Base-by-base conservation (phyloP, 1,284 basidiomycete genomes). In the Laetiporus sulphureus region DNA sequence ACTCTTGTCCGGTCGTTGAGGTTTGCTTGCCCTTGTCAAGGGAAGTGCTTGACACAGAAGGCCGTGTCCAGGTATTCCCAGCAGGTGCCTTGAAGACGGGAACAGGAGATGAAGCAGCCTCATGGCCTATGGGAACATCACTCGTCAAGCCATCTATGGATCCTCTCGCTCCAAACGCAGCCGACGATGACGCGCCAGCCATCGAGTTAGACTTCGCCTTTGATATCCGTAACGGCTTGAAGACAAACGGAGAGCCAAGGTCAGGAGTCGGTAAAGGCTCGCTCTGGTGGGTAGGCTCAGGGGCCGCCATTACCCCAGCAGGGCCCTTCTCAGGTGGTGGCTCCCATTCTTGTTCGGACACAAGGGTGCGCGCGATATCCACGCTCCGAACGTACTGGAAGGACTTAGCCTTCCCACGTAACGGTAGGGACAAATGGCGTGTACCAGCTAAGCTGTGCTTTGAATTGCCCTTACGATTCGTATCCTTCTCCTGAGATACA, bases 341-440 rank as follows among this genome's bases (percentile, higher is more conserved):
- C 5, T 63, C 52, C 44, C 72, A 66, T 31, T 75, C 64, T 5
- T 78, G 59, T 5, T 65, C 66, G 0, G 73, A 66, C 81, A 79
- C 84, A 0, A 80, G n/a, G n/a, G n/a, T n/a, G n/a, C n/a, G 79
- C 0, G 73, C 70, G 32, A 86, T 86, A 43, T n/a, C n/a, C n/a
- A n/a, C n/a, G n/a, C n/a, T n/a, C n/a, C n/a, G n/a, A n/a, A n/a
- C n/a, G n/a, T n/a, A n/a, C n/a, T n/a, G n/a, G n/a, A n/a, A n/a
- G n/a, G n/a, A n/a, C n/a, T n/a, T n/a, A n/a, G n/a, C n/a, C n/a
- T n/a, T n/a, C n/a, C n/a, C n/a, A n/a, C n/a, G n/a, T n/a, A n/a
- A n/a, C n/a, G n/a, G n/a, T n/a, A n/a, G n/a, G n/a, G n/a, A n/a
- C n/a, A n/a, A n/a, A n/a, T n/a, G n/a, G n/a, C n/a, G n/a, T n/a